Base-by-base conservation (phyloP, 176 grass and related monocot species). In the Luzula sylvatica region DNA sequence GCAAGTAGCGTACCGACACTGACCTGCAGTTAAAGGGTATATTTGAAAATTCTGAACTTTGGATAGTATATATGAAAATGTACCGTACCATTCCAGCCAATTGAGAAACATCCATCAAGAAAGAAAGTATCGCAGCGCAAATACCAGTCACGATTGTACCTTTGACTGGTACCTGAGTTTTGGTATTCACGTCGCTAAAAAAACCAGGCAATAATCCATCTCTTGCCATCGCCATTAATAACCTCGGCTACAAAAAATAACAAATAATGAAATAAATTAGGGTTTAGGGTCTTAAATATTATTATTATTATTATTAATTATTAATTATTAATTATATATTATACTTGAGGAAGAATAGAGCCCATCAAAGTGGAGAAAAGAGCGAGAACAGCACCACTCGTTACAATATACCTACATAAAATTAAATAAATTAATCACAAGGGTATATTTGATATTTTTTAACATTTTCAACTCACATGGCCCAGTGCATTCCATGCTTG, bases 91-190 rank as follows among this genome's bases (percentile, higher is more conserved):
- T 93, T 58, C 87, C 87, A 35, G 81, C 87, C 55, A 93, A 75
- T 46, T 93, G 81, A 2, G 87, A 93, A 61, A 92, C 87, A 75
- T 92, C 87, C 87, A 86, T 86, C 43, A 86, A 78, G 59, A 92
- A 93, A 28, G 87, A 42, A 23, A 93, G 69, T 63, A 42, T 16
- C 38, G 87, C 87, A 3, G 87, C 87, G 3, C 65, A 78, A 53
- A 86, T 78, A 49, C 87, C 81, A 68, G 87, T 82, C n/a, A 93
- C 14, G 25, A 93, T 74, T 32, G 87, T 86, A 62, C 87, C 74
- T 71, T 93, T 93, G 39, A 93, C 76, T 58, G 87, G 87, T 71
- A 93, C 81, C 85, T 93, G 80, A 26, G 87, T 78, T 14, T n/a
- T 48, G 9, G 42, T 50, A 48, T 81, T 81, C 26, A 93, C 75